Evolutionary conservation across 1,284 basidiomycete species (phyloP).

Genomic region (Naganishia liquefaciens): DNA sequence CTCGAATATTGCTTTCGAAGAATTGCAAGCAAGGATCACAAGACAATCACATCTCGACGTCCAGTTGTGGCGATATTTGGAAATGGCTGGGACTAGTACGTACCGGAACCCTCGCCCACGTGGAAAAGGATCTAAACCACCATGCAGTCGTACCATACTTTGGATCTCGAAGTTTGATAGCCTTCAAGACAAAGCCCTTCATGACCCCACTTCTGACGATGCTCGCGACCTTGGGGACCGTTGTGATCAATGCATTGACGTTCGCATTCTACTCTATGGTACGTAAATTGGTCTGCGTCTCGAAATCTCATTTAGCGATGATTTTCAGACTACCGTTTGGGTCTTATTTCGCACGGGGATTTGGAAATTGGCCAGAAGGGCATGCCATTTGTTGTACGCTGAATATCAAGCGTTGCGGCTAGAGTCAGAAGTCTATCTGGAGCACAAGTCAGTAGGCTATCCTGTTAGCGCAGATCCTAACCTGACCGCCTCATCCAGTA

Average conservation of each 20-base stretch:
- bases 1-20: conserved; percentile 10
- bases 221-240: background rate
- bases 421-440: background rate
- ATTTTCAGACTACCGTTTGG: conserved; percentile 27
- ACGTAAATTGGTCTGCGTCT: background rate
- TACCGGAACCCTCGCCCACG: background rate
- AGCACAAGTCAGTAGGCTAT: background rate
- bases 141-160: conserved; percentile 13
- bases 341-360: conserved; percentile 24
- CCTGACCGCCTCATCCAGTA: background rate
- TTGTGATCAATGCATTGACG: conserved; percentile 6
- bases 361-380: conserved; percentile 19
- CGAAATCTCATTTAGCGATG: too few species aligned
- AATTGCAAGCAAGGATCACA: conserved; percentile 10
- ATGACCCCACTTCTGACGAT: background rate
- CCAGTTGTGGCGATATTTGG: background rate
- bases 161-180: conserved; percentile 2
- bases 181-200: conserved; percentile 5
- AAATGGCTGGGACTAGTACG: conserved; percentile 16
- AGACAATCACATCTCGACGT: background rate
- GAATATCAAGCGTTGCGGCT: conserved; percentile 15
- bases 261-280: conserved; percentile 20
- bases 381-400: background rate
- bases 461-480: background rate
- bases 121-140: background rate